Percentiles rank a stretch among this genome's conserved stretches.
Evolutionary conservation across 768 basidiomycete species (phyloP).

Genomic region (Hortiboletus campestris): DNA sequence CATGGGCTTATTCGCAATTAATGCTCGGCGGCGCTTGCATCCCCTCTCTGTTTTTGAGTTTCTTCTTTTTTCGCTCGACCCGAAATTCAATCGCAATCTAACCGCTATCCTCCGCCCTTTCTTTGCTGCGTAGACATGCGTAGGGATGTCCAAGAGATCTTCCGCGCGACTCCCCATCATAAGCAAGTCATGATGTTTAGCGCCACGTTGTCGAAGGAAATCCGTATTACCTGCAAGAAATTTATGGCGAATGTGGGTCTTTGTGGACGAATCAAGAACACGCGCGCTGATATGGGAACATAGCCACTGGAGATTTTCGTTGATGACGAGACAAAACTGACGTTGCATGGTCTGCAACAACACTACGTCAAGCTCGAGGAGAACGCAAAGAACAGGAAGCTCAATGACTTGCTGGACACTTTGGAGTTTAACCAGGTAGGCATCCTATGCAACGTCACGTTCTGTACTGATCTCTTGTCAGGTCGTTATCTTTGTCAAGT

Average conservation of each 20-base stretch:
- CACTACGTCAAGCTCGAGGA: conserved; percentile 98
- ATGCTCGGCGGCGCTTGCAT: conserved; percentile 11
- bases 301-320: conserved; percentile 99
- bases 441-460: not conserved
- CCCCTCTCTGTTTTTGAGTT: conserved; percentile 40
- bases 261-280: not conserved
- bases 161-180: conserved; percentile 97
- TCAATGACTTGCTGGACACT: conserved; percentile 92
- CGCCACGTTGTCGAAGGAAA: conserved; percentile 95
- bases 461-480: conserved; percentile 30
- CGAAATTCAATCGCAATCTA: conserved; percentile 56
- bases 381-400: conserved; percentile 91
- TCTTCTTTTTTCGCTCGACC: conserved; percentile 50
- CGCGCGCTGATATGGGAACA: not conserved
- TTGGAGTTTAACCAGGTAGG: conserved; percentile 97
- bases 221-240: conserved; percentile 97
- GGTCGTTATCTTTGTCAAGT: conserved; percentile 99
- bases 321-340: conserved; percentile 98
- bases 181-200: conserved; percentile 99
- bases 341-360: conserved; percentile 96
- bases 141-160: conserved; percentile 99
- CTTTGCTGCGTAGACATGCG: conserved; percentile 85
- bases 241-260: conserved; percentile 95
- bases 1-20: conserved; percentile 15
- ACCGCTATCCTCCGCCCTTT: conserved; percentile 60